These are phyloP conservation scores for Quambalaria eucalypti DNA, from an alignment of 1,284 basidiomycete species.

Conservation along the genomic window DNA sequence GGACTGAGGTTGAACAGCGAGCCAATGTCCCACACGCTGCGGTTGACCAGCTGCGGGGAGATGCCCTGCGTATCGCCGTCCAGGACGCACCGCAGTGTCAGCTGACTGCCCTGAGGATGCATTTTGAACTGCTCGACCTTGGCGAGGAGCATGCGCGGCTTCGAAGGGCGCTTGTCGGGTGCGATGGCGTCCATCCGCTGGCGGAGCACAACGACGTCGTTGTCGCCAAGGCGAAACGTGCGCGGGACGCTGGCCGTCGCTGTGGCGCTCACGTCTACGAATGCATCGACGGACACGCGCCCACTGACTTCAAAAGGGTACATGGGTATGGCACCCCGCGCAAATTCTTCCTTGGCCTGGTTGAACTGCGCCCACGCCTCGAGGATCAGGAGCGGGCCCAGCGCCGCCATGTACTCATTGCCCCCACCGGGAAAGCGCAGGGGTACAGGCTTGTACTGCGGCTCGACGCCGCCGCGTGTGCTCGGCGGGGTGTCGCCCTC, in stretches of 20 bases:
- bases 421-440: slow-evolving; percentile 61
- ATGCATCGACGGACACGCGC: slow-evolving; percentile 17
- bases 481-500: slow-evolving; percentile 53
- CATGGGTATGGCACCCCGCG: slow-evolving; percentile 28
- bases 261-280: slow-evolving; percentile 25
- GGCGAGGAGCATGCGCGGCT: slow-evolving; percentile 54
- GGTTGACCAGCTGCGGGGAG: slow-evolving; percentile 50
- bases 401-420: slow-evolving; percentile 63
- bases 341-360: slow-evolving; percentile 62
- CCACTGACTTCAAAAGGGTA: not conserved
- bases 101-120: slow-evolving; percentile 49
- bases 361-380: slow-evolving; percentile 86
- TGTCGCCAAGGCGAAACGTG: slow-evolving; percentile 14
- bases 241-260: slow-evolving; percentile 3
- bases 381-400: slow-evolving; percentile 77
- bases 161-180: slow-evolving; percentile 51
- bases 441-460: slow-evolving; percentile 47
- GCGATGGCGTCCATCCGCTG: slow-evolving; percentile 70
- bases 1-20: slow-evolving; percentile 86
- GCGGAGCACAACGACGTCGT: slow-evolving; percentile 61
- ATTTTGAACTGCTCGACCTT: slow-evolving; percentile 66
- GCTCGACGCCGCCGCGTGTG: slow-evolving; percentile 51
- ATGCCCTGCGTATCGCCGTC: slow-evolving; percentile 46
- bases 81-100: slow-evolving; percentile 51
- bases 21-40: slow-evolving; percentile 63